Conservation (phyloP, 1,284 basidiomycete genomes). For the Tetrapyrgos nigripes region DNA sequence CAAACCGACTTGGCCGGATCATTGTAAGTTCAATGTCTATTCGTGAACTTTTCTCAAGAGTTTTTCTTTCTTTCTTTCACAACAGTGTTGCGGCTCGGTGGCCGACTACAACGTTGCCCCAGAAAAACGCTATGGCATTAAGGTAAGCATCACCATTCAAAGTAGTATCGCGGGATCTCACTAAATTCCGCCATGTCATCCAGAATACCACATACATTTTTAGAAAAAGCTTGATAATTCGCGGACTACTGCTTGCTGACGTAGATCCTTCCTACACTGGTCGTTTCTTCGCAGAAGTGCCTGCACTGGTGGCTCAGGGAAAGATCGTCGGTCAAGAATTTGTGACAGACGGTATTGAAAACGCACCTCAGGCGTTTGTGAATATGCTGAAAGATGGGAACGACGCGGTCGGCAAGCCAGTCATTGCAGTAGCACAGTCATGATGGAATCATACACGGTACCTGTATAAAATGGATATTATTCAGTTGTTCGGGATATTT, state of each 20-base stretch:
- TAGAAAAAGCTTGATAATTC: slow-evolving; percentile 16
- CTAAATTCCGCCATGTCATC: background rate
- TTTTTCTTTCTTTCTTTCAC: too few species aligned
- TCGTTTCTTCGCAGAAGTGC: slow-evolving; percentile 17
- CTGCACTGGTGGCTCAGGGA: slow-evolving; percentile 17
- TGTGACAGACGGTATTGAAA: slow-evolving; percentile 19
- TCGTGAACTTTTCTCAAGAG: too few species aligned
- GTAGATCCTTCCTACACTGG: background rate
- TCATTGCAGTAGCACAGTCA: slow-evolving; percentile 14
- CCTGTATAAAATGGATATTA: too few species aligned
- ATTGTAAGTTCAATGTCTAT: slow-evolving; percentile 51
- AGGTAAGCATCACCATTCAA: slow-evolving; percentile 11
- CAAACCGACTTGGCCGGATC: slow-evolving; percentile 52
- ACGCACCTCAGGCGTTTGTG: slow-evolving; percentile 18
- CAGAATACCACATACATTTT: slow-evolving; percentile 20
- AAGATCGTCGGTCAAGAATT: slow-evolving; percentile 13
- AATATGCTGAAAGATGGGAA: slow-evolving; percentile 10
- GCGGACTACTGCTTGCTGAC: slow-evolving; percentile 19
- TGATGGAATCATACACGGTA: too few species aligned
- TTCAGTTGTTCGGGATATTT: too few species aligned
- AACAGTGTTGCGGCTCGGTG: slow-evolving; percentile 9
- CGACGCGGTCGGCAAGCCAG: slow-evolving; percentile 19
- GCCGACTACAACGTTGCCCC: slow-evolving; percentile 15
- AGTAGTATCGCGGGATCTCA: background rate
- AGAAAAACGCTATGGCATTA: slow-evolving; percentile 20